Conservation (phyloP, 768 basidiomycete genomes). For the Podaxis sp. region DNA sequence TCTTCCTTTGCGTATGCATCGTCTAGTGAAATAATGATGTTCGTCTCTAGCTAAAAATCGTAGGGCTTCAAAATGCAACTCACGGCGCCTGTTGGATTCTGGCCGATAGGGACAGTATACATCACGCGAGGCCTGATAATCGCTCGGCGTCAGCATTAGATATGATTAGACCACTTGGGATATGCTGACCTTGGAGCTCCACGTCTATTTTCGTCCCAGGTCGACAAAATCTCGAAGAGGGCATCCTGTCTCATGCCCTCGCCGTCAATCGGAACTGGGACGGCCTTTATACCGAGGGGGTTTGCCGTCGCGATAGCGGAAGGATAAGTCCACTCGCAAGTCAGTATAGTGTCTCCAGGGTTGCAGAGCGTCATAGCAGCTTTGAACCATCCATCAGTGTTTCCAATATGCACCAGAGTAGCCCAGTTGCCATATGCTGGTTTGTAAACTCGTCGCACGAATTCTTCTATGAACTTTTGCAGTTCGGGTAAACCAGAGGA, state of each 20-base stretch:
- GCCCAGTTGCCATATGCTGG: slow-evolving; percentile 64
- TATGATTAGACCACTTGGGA: neutral
- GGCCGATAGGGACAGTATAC: slow-evolving; percentile 79
- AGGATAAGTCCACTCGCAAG: slow-evolving; percentile 78
- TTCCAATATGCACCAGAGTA: slow-evolving; percentile 60
- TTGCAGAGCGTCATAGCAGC: slow-evolving; percentile 62
- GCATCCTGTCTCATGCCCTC: slow-evolving; percentile 65
- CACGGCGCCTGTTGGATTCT: slow-evolving; percentile 80
- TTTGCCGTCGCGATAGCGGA: slow-evolving; percentile 38
- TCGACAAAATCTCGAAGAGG: slow-evolving; percentile 56
- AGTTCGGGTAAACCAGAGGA: slow-evolving; percentile 58
- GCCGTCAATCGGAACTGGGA: slow-evolving; percentile 67
- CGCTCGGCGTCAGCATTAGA: neutral
- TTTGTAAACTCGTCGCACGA: slow-evolving; percentile 50
- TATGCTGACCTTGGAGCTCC: slow-evolving; percentile 52
- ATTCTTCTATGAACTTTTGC: slow-evolving; percentile 55
- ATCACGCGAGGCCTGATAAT: slow-evolving; percentile 60
- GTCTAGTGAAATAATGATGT: slow-evolving; percentile 39
- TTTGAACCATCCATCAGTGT: slow-evolving; percentile 72
- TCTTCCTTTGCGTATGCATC: slow-evolving; percentile 63
- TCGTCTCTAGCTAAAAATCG: neutral
- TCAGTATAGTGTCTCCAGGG: slow-evolving; percentile 57
- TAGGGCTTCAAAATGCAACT: slow-evolving; percentile 25
- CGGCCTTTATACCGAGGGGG: slow-evolving; percentile 43
- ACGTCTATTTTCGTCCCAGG: slow-evolving; percentile 63